phyloP scores from a whole-genome alignment of 2,329 filamentous ascomycete species.

The Arthrobotrys megalospora region DNA sequence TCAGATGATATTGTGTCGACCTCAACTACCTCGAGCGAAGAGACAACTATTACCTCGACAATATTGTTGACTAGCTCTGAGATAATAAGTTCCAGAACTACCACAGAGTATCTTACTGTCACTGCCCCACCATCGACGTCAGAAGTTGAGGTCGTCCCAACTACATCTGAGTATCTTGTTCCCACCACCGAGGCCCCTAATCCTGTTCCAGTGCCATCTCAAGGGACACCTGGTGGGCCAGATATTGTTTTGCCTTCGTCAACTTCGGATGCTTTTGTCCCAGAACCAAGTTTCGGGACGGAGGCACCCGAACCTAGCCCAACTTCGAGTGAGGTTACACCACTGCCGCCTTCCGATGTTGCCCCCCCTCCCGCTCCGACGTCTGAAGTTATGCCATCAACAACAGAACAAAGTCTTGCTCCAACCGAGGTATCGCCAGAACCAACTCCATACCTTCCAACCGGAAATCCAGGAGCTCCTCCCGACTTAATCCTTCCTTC shows the following conservation, averaged over 20 bases:
- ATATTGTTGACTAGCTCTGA: not conserved
- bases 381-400: conserved; percentile 21
- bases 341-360: conserved; percentile 11
- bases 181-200: not conserved
- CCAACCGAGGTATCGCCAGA: conserved; percentile 25
- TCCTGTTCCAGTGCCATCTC: conserved; percentile 11
- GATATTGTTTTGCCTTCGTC: conserved; percentile 53
- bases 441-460: conserved; percentile 11
- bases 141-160: not conserved
- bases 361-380: not conserved
- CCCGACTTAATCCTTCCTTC: conserved; percentile 50
- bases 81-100: not conserved
- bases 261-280: conserved; percentile 17
- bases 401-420: conserved; percentile 9
- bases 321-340: conserved; percentile 15
- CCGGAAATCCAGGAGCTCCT: conserved; percentile 39
- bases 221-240: conserved; percentile 30
- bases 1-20: not conserved
- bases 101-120: not conserved
- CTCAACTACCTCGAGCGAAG: not conserved
- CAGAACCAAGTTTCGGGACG: conserved; percentile 16
- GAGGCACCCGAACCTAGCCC: not conserved
- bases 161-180: not conserved
- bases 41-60: not conserved
- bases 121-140: not conserved